Percentiles rank a stretch among this genome's conserved stretches.
These are phyloP conservation scores for Amanita molliuscula DNA, from an alignment of 768 basidiomycete genomes.

Conservation along the genomic window DNA sequence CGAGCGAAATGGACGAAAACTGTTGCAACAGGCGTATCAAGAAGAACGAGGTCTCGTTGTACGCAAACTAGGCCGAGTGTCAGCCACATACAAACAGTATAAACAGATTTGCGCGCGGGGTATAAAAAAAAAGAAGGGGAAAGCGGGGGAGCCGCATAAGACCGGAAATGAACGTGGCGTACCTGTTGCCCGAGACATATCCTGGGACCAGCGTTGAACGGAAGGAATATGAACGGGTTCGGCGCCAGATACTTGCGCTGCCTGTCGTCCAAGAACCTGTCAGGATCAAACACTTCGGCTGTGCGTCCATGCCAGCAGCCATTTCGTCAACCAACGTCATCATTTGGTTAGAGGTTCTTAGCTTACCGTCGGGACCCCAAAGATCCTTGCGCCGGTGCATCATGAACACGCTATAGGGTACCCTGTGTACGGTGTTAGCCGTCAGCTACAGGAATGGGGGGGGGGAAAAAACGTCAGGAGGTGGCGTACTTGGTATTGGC, in stretches of 20 bases:
- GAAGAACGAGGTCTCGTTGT: slow-evolving; percentile 45
- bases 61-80: slow-evolving; percentile 31
- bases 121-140: background rate
- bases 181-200: slow-evolving; percentile 43
- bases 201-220: slow-evolving; percentile 60
- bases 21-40: slow-evolving; percentile 41
- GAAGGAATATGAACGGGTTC: slow-evolving; percentile 61
- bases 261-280: slow-evolving; percentile 53
- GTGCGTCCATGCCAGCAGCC: background rate
- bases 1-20: slow-evolving; percentile 31
- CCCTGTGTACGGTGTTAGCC: background rate
- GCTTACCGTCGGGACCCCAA: slow-evolving; percentile 50
- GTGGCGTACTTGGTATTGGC: slow-evolving; percentile 16
- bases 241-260: slow-evolving; percentile 39
- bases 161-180: slow-evolving; percentile 21
- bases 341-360: background rate
- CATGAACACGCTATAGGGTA: slow-evolving; percentile 22
- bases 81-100: background rate
- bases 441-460: background rate
- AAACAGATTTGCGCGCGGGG: no score
- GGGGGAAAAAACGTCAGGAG: background rate
- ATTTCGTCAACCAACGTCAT: background rate
- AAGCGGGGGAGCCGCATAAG: background rate
- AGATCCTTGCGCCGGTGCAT: slow-evolving; percentile 36
- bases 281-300: slow-evolving; percentile 53